Conservation (phyloP, 306 rosid genomes). For the Chamaecrista fasciculata region DNA sequence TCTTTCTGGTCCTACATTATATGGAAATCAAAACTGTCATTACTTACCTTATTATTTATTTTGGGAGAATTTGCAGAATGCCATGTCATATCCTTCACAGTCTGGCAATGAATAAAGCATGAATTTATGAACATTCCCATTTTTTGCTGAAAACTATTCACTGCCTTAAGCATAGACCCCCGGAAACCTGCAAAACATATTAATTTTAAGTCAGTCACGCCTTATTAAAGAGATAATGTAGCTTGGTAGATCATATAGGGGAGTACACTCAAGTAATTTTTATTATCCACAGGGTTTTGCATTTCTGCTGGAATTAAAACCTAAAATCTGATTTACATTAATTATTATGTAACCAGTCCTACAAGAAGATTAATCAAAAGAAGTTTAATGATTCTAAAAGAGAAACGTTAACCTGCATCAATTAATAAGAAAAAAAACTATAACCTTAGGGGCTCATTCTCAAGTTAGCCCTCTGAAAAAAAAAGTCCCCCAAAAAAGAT, state of each 20-base stretch:
- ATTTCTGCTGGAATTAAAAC: not conserved
- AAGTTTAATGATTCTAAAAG: not conserved
- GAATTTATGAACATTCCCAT: slow-evolving; percentile 81
- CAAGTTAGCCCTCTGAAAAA: too few relatives aligned
- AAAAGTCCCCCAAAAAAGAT: too few relatives aligned
- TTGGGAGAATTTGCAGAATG: slow-evolving; percentile 76
- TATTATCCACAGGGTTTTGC: not conserved
- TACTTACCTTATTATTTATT: slow-evolving; percentile 57
- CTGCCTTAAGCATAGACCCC: slow-evolving; percentile 56
- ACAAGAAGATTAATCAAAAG: not conserved
- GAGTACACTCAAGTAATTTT: not conserved
- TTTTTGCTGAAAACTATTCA: slow-evolving; percentile 53
- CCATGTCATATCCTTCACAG: slow-evolving; percentile 69
- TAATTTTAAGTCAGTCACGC: not conserved
- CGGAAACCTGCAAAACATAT: slow-evolving; percentile 56
- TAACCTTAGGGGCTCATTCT: too few relatives aligned
- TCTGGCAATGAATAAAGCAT: slow-evolving; percentile 86
- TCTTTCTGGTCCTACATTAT: too few relatives aligned
- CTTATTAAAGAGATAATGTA: not conserved
- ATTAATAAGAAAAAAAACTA: too few relatives aligned
- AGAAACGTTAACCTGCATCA: not conserved
- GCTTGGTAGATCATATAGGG: not conserved
- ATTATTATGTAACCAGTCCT: not conserved
- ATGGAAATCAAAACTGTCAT: not conserved
- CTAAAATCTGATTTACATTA: not conserved